phyloP scores from a whole-genome alignment of 441 rosid genomes.

The Brassica hybrid region DNA sequence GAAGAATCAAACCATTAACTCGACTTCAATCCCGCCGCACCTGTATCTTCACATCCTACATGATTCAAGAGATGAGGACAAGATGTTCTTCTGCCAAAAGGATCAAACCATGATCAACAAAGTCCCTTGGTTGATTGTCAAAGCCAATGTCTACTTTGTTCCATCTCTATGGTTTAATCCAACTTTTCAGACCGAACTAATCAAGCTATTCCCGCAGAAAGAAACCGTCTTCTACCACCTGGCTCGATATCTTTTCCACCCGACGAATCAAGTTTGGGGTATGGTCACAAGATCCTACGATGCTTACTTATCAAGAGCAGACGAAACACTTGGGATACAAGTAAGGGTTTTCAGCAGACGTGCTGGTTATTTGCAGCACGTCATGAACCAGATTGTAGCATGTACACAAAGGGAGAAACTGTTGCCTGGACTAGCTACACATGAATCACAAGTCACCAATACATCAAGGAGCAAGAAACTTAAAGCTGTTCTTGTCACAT shows the following conservation, averaged over 20 bases:
- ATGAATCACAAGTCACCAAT: background rate
- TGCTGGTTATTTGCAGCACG: background rate
- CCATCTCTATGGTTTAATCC: too few relatives aligned
- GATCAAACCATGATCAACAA: slow-evolving; percentile 55
- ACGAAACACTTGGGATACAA: slow-evolving; percentile 47
- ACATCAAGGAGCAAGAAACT: slow-evolving; percentile 28
- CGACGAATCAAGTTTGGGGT: background rate
- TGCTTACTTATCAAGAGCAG: slow-evolving; percentile 32
- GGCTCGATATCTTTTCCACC: slow-evolving; percentile 51
- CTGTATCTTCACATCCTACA: slow-evolving; percentile 32
- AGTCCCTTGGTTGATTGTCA: slow-evolving; percentile 56
- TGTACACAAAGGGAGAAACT: slow-evolving; percentile 11
- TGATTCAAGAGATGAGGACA: slow-evolving; percentile 49
- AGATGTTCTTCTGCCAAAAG: slow-evolving; percentile 64
- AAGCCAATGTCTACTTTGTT: too few relatives aligned
- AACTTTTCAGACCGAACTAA: too few relatives aligned
- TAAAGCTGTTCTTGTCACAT: slow-evolving; percentile 60
- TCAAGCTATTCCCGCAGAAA: slow-evolving; percentile 33
- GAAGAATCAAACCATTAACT: too few relatives aligned
- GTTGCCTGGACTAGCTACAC: background rate
- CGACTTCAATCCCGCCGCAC: too few relatives aligned
- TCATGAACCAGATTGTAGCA: background rate
- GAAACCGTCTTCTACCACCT: slow-evolving; percentile 65
- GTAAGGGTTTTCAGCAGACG: background rate
- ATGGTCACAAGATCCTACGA: background rate